phyloP scores from a whole-genome alignment of 345 rosid species.

The Sisymbrium irio region DNA sequence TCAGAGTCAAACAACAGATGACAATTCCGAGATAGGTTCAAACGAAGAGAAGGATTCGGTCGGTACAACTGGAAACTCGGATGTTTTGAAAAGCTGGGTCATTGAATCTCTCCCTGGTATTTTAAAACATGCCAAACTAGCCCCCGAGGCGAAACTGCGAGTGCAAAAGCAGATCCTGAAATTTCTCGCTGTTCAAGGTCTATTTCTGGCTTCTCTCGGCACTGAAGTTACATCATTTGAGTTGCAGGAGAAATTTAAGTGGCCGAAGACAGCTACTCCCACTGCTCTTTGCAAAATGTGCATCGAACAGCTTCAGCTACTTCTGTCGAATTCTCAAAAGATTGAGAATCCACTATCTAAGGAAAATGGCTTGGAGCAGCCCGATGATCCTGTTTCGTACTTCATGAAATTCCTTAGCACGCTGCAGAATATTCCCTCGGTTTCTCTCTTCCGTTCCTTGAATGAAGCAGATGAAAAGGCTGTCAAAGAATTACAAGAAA shows the following conservation, averaged over 20 bases:
- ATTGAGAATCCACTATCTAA: conserved; percentile 46
- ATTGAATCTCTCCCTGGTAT: conserved; percentile 83
- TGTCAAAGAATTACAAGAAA: conserved; percentile 61
- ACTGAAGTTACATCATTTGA: conserved; percentile 96
- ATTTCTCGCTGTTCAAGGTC: conserved; percentile 91
- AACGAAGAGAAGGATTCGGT: conserved; percentile 70
- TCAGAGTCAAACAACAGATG: conserved; percentile 99
- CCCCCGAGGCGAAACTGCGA: conserved; percentile 60
- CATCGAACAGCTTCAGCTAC: conserved; percentile 83
- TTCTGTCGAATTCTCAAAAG: conserved; percentile 78
- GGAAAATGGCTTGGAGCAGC: conserved; percentile 54
- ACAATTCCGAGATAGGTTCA: conserved; percentile 86
- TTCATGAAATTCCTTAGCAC: conserved; percentile 82
- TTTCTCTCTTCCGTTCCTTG: conserved; percentile 78
- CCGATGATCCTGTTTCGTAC: conserved; percentile 70
- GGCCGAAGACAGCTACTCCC: conserved; percentile 86
- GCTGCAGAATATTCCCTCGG: conserved; percentile 86
- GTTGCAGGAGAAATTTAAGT: conserved; percentile 89
- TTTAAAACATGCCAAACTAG: conserved; percentile 67
- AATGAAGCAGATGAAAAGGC: conserved; percentile 76
- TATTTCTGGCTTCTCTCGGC: conserved; percentile 91
- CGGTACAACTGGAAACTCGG: conserved; percentile 55
- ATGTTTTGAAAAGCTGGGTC: conserved; percentile 79
- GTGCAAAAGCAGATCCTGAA: conserved; percentile 85
- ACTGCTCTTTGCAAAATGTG: conserved; percentile 72